Percentiles rank a stretch among this genome's conserved stretches.
These are phyloP conservation scores for Citrullus amarus DNA, from an alignment of 306 rosid genomes.

Conservation along the genomic window DNA sequence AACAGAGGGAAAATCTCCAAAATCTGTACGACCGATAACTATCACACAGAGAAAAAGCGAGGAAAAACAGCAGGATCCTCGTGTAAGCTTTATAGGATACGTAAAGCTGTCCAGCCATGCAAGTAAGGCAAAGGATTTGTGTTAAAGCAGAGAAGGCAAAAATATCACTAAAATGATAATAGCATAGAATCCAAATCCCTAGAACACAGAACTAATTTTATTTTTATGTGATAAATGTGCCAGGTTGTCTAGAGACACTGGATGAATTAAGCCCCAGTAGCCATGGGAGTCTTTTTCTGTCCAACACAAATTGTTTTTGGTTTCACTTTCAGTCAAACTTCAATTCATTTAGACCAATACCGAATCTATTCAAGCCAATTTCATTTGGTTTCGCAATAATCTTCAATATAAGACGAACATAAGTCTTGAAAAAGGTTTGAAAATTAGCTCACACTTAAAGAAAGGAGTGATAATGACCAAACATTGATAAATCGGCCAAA, in stretches of 20 bases:
- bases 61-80: conserved; percentile 31
- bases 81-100: conserved; percentile 47
- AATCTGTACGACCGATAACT: conserved; percentile 42
- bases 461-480: neutral
- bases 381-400: neutral
- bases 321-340: neutral
- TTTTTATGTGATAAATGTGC: neutral
- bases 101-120: conserved; percentile 49
- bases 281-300: neutral
- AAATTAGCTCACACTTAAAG: neutral
- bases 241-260: no score
- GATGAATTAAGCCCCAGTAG: no score
- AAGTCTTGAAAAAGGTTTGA: neutral
- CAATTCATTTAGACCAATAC: neutral
- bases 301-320: neutral
- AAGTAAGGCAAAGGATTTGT: conserved; percentile 23
- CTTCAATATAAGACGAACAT: neutral
- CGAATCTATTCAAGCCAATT: neutral
- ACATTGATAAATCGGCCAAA: neutral
- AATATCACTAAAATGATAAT: neutral
- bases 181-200: neutral
- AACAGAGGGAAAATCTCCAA: conserved; percentile 30
- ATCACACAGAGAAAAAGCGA: conserved; percentile 28
- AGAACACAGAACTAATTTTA: neutral
- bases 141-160: conserved; percentile 20